phyloP scores from a whole-genome alignment of 805 yeast species.

The Candida dendrica region DNA sequence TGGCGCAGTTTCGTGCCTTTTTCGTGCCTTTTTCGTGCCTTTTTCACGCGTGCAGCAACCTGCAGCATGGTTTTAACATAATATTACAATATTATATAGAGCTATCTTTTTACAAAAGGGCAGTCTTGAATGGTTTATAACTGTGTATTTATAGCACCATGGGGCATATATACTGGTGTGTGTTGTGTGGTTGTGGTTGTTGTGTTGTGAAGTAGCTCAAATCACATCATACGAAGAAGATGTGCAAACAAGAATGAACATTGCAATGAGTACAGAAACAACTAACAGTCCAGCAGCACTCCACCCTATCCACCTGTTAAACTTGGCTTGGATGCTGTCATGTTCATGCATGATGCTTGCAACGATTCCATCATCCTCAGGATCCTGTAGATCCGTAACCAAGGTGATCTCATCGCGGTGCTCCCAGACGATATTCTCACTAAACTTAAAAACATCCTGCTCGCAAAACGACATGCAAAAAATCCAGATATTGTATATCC shows the following conservation, averaged over 20 bases:
- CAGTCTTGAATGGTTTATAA: too few relatives aligned
- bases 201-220: too few relatives aligned
- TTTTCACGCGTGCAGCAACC: too few relatives aligned
- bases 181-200: too few relatives aligned
- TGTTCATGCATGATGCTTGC: slow-evolving; percentile 10
- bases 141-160: too few relatives aligned
- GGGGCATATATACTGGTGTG: too few relatives aligned
- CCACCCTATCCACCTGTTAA: slow-evolving; percentile 13
- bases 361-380: slow-evolving; percentile 5
- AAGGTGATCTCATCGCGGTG: slow-evolving; percentile 10
- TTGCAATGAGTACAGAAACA: neutral
- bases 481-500: slow-evolving; percentile 12
- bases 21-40: too few relatives aligned
- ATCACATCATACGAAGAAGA: neutral
- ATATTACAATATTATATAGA: too few relatives aligned
- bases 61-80: too few relatives aligned
- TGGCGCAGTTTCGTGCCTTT: too few relatives aligned
- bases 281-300: slow-evolving; percentile 8
- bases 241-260: slow-evolving; percentile 1
- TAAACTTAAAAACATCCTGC: slow-evolving; percentile 8
- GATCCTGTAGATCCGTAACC: neutral
- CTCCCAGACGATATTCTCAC: slow-evolving; percentile 11
- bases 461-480: slow-evolving; percentile 2
- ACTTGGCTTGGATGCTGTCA: slow-evolving; percentile 1
- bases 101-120: too few relatives aligned